These are phyloP conservation scores for Amaranthus cruentus DNA, from an alignment of 148 eudicot genomes.

Conservation along the genomic window DNA sequence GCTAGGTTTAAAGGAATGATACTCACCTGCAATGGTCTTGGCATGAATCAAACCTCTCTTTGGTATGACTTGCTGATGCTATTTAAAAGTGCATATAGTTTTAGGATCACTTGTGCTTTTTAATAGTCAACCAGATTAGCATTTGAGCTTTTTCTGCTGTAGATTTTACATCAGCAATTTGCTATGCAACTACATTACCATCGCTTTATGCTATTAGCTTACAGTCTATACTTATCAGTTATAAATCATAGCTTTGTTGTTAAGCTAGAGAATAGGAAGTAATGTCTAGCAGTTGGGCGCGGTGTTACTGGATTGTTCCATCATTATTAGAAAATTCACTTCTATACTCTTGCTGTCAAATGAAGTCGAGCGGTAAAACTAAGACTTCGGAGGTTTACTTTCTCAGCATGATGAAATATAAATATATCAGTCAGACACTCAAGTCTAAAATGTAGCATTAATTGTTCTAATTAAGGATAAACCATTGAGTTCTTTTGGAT, in stretches of 20 bases:
- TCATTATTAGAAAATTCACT: not conserved
- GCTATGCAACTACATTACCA: not conserved
- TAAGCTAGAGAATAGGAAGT: not conserved
- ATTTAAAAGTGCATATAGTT: too few relatives aligned
- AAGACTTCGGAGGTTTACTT: too few relatives aligned
- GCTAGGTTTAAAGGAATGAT: conserved; percentile 62
- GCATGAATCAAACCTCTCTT: conserved; percentile 42
- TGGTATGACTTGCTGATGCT: conserved; percentile 13
- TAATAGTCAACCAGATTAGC: not conserved
- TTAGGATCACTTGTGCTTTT: not conserved
- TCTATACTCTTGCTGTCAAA: too few relatives aligned
- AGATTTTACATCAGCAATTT: not conserved
- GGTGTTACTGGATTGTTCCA: not conserved
- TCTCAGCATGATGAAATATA: too few relatives aligned
- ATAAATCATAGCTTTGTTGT: not conserved
- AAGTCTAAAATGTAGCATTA: too few relatives aligned
- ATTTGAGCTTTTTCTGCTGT: not conserved
- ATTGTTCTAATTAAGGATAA: too few relatives aligned
- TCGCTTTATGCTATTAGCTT: too few relatives aligned
- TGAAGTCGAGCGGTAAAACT: not conserved
- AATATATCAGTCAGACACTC: too few relatives aligned
- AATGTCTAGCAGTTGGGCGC: not conserved
- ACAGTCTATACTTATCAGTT: too few relatives aligned
- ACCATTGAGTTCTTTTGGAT: too few relatives aligned
- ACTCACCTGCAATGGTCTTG: conserved; percentile 62